phyloP scores from a whole-genome alignment of 495 filamentous ascomycete species.

The Neurospora sp. region DNA sequence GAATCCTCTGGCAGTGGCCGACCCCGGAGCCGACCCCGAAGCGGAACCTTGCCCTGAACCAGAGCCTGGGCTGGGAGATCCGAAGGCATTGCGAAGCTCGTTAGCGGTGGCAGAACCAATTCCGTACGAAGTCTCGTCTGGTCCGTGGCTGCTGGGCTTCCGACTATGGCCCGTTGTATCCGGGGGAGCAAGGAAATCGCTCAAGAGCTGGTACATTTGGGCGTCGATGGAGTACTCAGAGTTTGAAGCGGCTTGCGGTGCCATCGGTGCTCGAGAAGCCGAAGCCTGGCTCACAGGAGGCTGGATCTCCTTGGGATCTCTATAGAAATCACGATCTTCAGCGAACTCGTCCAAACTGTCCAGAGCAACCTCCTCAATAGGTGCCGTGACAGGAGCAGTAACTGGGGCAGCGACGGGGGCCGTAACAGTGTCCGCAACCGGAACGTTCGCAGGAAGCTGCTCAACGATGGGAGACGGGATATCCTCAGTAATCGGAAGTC shows the following conservation, averaged over 20 bases:
- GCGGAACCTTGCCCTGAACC: background rate
- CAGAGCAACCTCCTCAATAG: background rate
- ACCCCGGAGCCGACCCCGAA: slow-evolving; percentile 19
- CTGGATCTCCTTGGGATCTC: background rate
- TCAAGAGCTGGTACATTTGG: slow-evolving; percentile 31
- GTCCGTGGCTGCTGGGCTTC: slow-evolving; percentile 6
- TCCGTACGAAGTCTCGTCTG: slow-evolving; percentile 25
- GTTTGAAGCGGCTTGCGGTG: background rate
- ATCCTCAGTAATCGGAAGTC: background rate
- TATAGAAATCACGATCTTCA: slow-evolving; percentile 17
- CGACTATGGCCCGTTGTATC: slow-evolving; percentile 8
- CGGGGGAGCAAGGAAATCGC: slow-evolving; percentile 29
- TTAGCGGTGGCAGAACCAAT: slow-evolving; percentile 30
- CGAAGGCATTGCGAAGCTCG: slow-evolving; percentile 22
- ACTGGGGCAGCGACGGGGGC: background rate
- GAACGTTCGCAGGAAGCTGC: background rate
- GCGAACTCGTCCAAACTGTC: slow-evolving; percentile 18
- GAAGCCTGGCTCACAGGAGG: background rate
- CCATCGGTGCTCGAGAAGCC: background rate
- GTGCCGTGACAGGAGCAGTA: background rate
- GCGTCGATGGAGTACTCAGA: slow-evolving; percentile 20
- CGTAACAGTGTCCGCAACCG: background rate
- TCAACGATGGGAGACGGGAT: background rate
- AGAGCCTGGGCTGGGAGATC: slow-evolving; percentile 13
- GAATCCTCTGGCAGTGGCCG: slow-evolving; percentile 27